phyloP scores from a whole-genome alignment of 2,329 filamentous ascomycete species.

The Fusarium compactum region DNA sequence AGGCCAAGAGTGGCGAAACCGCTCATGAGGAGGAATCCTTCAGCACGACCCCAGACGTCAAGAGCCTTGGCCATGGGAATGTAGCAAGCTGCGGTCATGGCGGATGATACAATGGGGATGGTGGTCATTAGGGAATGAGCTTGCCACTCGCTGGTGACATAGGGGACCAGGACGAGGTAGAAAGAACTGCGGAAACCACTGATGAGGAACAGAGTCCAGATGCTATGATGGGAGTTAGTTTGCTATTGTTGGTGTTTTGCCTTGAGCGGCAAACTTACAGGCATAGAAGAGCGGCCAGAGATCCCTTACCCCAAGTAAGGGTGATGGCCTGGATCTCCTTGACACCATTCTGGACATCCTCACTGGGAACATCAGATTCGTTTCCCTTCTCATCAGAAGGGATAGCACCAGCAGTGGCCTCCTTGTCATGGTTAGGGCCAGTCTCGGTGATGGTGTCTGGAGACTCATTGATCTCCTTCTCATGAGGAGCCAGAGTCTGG shows the following conservation, averaged over 20 bases:
- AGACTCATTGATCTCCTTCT: slow-evolving; percentile 20
- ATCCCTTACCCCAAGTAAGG: slow-evolving; percentile 55
- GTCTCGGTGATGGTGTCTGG: slow-evolving; percentile 11
- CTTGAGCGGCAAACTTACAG: slow-evolving; percentile 45
- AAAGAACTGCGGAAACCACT: slow-evolving; percentile 62
- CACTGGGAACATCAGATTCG: slow-evolving; percentile 27
- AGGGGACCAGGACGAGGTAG: slow-evolving; percentile 57
- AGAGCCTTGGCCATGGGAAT: slow-evolving; percentile 72
- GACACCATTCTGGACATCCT: slow-evolving; percentile 54
- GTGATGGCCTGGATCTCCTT: slow-evolving; percentile 58
- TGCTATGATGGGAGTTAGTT: slow-evolving; percentile 37
- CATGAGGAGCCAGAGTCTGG: slow-evolving; percentile 23
- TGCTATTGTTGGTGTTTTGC: background rate
- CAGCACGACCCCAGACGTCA: slow-evolving; percentile 72
- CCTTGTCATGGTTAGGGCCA: slow-evolving; percentile 22
- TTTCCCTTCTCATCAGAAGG: slow-evolving; percentile 21
- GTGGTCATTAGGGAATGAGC: slow-evolving; percentile 66
- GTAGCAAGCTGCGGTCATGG: slow-evolving; percentile 70
- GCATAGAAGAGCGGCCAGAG: slow-evolving; percentile 50
- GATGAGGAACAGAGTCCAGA: slow-evolving; percentile 65
- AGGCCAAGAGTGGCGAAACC: slow-evolving; percentile 61
- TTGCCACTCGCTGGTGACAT: slow-evolving; percentile 63
- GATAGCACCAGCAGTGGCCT: slow-evolving; percentile 18
- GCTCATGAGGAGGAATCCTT: slow-evolving; percentile 68
- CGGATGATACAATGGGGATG: slow-evolving; percentile 64